Base-by-base conservation (phyloP, 148 eudicot species). In the Chenopodium berlandieri region DNA sequence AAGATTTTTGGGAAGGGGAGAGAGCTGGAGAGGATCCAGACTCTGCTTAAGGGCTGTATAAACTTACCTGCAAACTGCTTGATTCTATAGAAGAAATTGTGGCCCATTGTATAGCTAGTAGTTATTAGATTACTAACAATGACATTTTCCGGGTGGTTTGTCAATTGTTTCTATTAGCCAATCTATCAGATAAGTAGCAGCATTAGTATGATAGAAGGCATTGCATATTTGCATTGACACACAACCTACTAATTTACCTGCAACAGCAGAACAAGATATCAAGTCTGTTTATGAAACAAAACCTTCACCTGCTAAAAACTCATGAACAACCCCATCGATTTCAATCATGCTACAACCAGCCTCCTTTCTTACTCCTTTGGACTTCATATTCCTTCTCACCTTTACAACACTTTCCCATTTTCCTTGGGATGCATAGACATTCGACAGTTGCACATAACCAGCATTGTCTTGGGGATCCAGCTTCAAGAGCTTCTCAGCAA, bases 291-390 rank as follows among this genome's bases (percentile, higher is more conserved):
- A 27, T 11, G 66, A 47, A 32, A 73, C 52, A 23, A 84, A 68
- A 67, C 87, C 89, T 82, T 84, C 85, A 50, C 80, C 85, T 37
- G 85, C 83, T 17, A 82, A 63, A 79, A 87, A 87, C 86, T 87
- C 83, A 25, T 84, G 85, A 84, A 82, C 85, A 80, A 82, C 75
- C 52, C 82, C 84, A 77, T 83, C 83, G 13, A 87, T 84, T 75
- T 85, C 84, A 70, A 85, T 80, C 86, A 71, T 73, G 76, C 87
- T 85, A 80, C 86, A 72, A 31, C 84, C 83, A 54, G 83, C 82
- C 22, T 78, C 84, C 82, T 80, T 83, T n/a, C 19, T 60, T 56
- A 84, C 56, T 75, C 88, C 84, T 84, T 66, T 76, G 25, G 82
- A 79, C 72, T 65, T 74, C 84, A 78, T 81, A 16, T 30, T 48